phyloP scores from a whole-genome alignment of 352 stramenopile species.

The Hyaloperonospora brassicae region DNA sequence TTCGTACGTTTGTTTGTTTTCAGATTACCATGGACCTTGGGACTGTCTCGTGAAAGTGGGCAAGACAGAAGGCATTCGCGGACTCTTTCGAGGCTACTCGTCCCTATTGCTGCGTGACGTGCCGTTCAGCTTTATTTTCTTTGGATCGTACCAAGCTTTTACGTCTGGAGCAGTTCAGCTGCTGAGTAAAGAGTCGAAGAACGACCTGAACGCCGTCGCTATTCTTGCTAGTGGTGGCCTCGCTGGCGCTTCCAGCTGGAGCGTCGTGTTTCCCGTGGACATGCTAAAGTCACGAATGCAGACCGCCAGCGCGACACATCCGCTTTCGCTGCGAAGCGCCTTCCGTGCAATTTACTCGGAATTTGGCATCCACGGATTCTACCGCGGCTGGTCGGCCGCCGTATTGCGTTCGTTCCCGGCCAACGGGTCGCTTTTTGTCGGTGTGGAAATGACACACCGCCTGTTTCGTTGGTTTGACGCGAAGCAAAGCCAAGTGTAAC shows the following conservation, averaged over 20 bases:
- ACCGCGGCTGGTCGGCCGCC: constrained; percentile 78
- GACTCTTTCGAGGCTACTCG: constrained; percentile 75
- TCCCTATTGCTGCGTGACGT: constrained; percentile 80
- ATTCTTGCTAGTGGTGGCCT: constrained; percentile 75
- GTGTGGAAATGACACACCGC: constrained; percentile 83
- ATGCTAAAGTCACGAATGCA: constrained; percentile 84
- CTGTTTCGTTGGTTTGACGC: constrained; percentile 46
- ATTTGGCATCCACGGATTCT: constrained; percentile 73
- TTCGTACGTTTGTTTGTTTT: not conserved
- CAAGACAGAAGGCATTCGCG: constrained; percentile 47
- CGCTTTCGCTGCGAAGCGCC: constrained; percentile 10
- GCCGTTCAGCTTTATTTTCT: constrained; percentile 89
- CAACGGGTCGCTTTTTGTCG: constrained; percentile 85
- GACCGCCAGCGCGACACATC: constrained; percentile 22
- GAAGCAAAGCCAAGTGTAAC: not conserved
- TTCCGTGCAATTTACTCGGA: constrained; percentile 52
- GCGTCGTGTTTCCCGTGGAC: constrained; percentile 80
- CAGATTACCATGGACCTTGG: constrained; percentile 53
- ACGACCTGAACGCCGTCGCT: constrained; percentile 58
- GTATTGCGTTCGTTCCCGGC: constrained; percentile 82
- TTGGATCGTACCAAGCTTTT: constrained; percentile 75
- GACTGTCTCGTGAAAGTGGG: constrained; percentile 65
- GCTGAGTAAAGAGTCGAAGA: constrained; percentile 53
- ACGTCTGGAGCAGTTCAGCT: constrained; percentile 41
- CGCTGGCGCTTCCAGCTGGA: constrained; percentile 74